These are phyloP conservation scores for Beauveria sp. DNA, from an alignment of 2,329 filamentous ascomycete genomes.

Conservation along the genomic window DNA sequence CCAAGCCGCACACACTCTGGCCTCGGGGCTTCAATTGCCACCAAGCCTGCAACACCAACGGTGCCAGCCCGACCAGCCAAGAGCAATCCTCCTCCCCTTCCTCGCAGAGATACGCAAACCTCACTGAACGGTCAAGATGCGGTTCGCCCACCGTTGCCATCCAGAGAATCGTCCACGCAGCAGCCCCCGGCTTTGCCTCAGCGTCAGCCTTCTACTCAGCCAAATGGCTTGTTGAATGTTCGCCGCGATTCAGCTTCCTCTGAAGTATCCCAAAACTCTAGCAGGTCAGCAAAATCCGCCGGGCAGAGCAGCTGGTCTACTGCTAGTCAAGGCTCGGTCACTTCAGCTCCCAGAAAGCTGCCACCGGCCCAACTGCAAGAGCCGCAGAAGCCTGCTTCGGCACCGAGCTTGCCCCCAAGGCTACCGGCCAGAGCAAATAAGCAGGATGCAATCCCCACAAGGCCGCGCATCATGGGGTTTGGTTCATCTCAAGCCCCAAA, in stretches of 20 bases:
- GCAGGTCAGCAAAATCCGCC: constrained; percentile 44
- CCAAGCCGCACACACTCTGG: constrained; percentile 30
- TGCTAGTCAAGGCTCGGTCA: constrained; percentile 39
- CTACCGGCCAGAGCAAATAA: constrained; percentile 33
- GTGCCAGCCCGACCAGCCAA: constrained; percentile 31
- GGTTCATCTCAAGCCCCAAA: constrained; percentile 13
- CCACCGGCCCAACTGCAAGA: constrained; percentile 34
- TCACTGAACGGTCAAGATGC: constrained; percentile 13
- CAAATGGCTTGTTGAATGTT: constrained; percentile 25
- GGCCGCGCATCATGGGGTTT: constrained; percentile 11
- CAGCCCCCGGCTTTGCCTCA: constrained; percentile 43
- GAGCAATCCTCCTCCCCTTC: constrained; percentile 27
- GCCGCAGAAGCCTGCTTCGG: background rate
- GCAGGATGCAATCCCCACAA: background rate
- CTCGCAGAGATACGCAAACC: constrained; percentile 21
- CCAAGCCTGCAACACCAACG: constrained; percentile 24
- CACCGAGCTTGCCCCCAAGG: constrained; percentile 41
- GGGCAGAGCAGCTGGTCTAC: constrained; percentile 37
- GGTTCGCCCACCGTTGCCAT: constrained; percentile 30
- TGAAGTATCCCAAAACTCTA: constrained; percentile 46
- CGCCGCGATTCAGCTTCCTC: constrained; percentile 52
- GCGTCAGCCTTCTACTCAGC: constrained; percentile 39
- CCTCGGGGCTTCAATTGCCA: constrained; percentile 20
- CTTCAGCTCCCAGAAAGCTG: constrained; percentile 38
- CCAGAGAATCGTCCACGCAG: constrained; percentile 22